Conservation (phyloP, 164 flowering plant genomes). For the Euptelea pleiosperma region DNA sequence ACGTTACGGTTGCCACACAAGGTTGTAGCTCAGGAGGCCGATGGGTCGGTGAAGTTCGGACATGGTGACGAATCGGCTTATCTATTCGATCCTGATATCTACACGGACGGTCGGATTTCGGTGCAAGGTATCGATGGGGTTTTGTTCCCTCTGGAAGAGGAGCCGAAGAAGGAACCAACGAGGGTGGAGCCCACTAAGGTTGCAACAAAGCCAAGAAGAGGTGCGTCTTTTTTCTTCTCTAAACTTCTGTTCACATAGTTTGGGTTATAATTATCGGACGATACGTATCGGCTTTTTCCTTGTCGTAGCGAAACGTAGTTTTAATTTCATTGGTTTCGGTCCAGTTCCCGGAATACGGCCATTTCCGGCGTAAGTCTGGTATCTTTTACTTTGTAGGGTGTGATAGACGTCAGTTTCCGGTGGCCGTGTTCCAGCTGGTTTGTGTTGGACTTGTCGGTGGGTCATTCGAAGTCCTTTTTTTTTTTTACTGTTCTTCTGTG, state of each 20-base stretch:
- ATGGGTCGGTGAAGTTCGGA: constrained; percentile 80
- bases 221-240: constrained; percentile 21
- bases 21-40: constrained; percentile 69
- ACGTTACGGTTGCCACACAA: constrained; percentile 62
- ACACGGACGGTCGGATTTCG: constrained; percentile 76
- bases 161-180: constrained; percentile 24
- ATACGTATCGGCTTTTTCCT: no score
- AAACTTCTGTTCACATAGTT: background rate
- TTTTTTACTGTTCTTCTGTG: no score
- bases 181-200: constrained; percentile 29
- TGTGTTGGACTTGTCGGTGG: no score
- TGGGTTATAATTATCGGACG: no score
- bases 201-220: constrained; percentile 53
- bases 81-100: constrained; percentile 78
- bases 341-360: no score
- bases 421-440: no score
- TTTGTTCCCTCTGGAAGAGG: constrained; percentile 52
- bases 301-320: no score
- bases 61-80: constrained; percentile 54
- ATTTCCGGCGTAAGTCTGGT: no score
- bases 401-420: no score
- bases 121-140: constrained; percentile 84
- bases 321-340: no score
- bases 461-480: no score
- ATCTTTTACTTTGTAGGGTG: no score